Evolutionary conservation across 805 yeast species (phyloP).

Genomic region (Spathaspora passalidarum): DNA sequence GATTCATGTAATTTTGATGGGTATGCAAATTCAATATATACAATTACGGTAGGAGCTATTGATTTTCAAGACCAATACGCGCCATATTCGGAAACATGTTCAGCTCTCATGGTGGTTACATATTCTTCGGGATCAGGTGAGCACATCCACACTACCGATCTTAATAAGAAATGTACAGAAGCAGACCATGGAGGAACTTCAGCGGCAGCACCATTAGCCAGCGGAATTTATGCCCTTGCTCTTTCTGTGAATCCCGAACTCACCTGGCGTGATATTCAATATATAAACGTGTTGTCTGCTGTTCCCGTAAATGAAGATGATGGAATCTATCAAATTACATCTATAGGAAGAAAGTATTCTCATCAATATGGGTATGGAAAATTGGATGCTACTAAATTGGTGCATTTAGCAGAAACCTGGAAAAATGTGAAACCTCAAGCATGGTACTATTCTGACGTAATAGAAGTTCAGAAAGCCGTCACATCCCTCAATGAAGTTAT

Average conservation of each 20-base stretch:
- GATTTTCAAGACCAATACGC: conserved; percentile 89
- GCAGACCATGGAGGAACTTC: conserved; percentile 96
- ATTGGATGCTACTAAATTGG: conserved; percentile 76
- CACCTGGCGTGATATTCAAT: conserved; percentile 96
- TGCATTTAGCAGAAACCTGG: conserved; percentile 72
- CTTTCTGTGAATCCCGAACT: conserved; percentile 80
- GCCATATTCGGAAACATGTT: conserved; percentile 84
- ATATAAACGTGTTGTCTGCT: conserved; percentile 72
- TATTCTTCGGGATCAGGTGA: conserved; percentile 90
- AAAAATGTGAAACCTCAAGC: conserved; percentile 87
- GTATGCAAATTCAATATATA: conserved; percentile 91
- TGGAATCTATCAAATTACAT: conserved; percentile 71
- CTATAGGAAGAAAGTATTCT: conserved; percentile 66
- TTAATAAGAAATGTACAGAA: conserved; percentile 63
- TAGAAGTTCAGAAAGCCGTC: conserved; percentile 26
- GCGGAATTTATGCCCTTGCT: conserved; percentile 87
- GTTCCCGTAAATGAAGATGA: conserved; percentile 65
- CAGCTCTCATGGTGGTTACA: conserved; percentile 92
- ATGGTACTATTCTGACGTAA: conserved; percentile 58
- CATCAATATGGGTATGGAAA: conserved; percentile 92
- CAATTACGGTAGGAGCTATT: conserved; percentile 92
- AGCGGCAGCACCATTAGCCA: conserved; percentile 98
- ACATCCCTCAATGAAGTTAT: conserved; percentile 14
- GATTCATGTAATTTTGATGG: conserved; percentile 98
- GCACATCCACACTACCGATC: conserved; percentile 84